Conservation (phyloP, 495 filamentous ascomycete genomes). For the Hypoxylon rickii region DNA sequence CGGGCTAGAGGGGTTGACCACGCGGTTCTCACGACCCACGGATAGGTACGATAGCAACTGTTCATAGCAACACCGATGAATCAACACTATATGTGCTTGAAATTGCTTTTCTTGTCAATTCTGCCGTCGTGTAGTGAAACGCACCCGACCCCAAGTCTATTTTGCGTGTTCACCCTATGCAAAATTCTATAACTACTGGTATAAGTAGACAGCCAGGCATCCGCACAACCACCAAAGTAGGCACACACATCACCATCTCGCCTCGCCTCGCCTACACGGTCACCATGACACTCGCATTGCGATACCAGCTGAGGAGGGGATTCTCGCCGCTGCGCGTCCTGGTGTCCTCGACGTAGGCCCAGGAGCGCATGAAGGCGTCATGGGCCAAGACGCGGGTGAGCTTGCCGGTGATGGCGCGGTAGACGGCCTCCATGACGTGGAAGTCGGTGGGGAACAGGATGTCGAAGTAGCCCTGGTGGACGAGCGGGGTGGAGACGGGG, state of each 20-base stretch:
- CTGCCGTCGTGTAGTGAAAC: no score
- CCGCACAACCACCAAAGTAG: no score
- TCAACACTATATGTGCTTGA: no score
- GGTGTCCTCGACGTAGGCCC: constrained; percentile 90
- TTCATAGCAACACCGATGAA: no score
- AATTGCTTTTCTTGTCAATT: no score
- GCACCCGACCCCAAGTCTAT: no score
- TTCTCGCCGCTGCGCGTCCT: constrained; percentile 90
- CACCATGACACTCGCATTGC: constrained; percentile 87
- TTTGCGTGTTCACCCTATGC: no score
- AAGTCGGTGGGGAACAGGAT: constrained; percentile 99
- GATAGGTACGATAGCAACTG: no score
- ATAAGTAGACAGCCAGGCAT: no score
- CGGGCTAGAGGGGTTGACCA: no score
- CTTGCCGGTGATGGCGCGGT: constrained; percentile 88
- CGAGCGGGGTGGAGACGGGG: constrained; percentile 87
- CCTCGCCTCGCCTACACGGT: constrained; percentile 59
- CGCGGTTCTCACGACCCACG: no score
- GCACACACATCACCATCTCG: not conserved
- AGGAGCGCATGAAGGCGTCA: constrained; percentile 84
- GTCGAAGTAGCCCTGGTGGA: constrained; percentile 98
- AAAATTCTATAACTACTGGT: no score
- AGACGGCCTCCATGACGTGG: constrained; percentile 81
- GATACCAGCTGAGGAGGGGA: constrained; percentile 90
- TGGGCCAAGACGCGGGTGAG: constrained; percentile 82